Evolutionary conservation across 2,329 filamentous ascomycete genomes (phyloP).

Genomic region (Cadophora sp.): DNA sequence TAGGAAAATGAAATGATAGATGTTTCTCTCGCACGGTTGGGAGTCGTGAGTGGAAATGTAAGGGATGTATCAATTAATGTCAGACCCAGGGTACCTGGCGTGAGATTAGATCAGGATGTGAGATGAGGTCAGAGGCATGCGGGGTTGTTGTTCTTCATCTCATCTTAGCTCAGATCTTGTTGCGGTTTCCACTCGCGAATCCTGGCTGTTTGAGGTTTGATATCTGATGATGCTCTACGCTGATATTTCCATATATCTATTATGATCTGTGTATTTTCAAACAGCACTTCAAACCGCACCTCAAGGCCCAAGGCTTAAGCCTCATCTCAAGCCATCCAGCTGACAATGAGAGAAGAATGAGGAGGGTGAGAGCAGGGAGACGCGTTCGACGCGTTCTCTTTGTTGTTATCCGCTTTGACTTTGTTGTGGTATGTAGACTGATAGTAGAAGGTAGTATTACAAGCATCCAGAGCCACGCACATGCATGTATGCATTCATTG

Average conservation of each 20-base stretch:
- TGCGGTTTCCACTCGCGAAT: no score
- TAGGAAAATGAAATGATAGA: background rate
- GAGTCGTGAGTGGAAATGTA: background rate
- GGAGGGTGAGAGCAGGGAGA: background rate
- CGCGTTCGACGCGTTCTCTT: background rate
- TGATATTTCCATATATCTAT: no score
- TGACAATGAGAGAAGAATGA: background rate
- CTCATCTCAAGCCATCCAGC: no score
- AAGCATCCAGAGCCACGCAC: no score
- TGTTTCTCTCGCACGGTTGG: constrained; percentile 7
- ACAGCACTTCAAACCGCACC: background rate
- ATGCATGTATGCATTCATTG: no score
- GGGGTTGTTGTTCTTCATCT: background rate
- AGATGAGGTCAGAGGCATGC: constrained; percentile 6
- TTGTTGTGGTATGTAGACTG: no score
- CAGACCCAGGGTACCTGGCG: no score
- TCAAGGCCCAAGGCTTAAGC: no score
- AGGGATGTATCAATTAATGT: background rate
- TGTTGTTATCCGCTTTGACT: background rate
- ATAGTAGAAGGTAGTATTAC: no score
- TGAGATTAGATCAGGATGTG: background rate
- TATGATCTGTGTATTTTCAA: background rate
- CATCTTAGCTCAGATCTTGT: no score
- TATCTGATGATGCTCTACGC: no score
- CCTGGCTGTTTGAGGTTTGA: no score